Percentiles rank a stretch among this genome's conserved stretches.
phyloP scores from a whole-genome alignment of 1,284 basidiomycete species.

The Peniophora sp. region DNA sequence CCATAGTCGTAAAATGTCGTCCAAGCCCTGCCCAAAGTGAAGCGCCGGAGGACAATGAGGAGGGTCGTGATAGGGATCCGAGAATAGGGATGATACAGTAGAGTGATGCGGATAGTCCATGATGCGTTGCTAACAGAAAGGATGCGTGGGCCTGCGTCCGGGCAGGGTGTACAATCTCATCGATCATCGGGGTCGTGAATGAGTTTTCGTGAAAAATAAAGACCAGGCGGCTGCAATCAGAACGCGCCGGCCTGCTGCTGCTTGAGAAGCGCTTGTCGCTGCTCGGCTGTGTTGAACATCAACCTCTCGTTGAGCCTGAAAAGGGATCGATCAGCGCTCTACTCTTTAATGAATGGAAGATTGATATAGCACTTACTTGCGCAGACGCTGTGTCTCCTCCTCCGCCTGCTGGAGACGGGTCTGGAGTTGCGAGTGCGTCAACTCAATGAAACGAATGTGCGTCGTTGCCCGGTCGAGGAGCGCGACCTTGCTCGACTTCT shows the following conservation, averaged over 20 bases:
- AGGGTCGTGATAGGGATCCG: slow-evolving; percentile 21
- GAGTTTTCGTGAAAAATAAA: slow-evolving; percentile 24
- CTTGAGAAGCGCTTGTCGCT: slow-evolving; percentile 52
- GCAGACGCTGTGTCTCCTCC: slow-evolving; percentile 67
- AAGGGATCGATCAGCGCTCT: not conserved
- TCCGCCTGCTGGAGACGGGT: slow-evolving; percentile 66
- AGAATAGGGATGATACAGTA: slow-evolving; percentile 18
- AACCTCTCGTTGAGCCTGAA: slow-evolving; percentile 72
- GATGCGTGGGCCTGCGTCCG: slow-evolving; percentile 35
- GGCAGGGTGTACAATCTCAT: slow-evolving; percentile 38
- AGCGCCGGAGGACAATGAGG: slow-evolving; percentile 13
- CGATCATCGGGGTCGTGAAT: slow-evolving; percentile 19
- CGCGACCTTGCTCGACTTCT: slow-evolving; percentile 83
- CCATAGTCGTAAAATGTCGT: slow-evolving; percentile 10
- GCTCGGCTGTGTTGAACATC: slow-evolving; percentile 74
- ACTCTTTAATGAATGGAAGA: not conserved
- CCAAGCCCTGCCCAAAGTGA: slow-evolving; percentile 11
- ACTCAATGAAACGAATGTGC: slow-evolving; percentile 75
- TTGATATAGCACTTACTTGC: slow-evolving; percentile 31
- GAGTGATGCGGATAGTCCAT: slow-evolving; percentile 6
- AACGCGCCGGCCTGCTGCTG: slow-evolving; percentile 33
- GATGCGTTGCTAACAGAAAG: slow-evolving; percentile 6
- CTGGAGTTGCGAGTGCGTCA: slow-evolving; percentile 65
- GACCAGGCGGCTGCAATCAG: slow-evolving; percentile 29
- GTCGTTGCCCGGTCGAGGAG: slow-evolving; percentile 79